Evolutionary conservation across 2,329 filamentous ascomycete species (phyloP).

Genomic region (Fusarium musae): DNA sequence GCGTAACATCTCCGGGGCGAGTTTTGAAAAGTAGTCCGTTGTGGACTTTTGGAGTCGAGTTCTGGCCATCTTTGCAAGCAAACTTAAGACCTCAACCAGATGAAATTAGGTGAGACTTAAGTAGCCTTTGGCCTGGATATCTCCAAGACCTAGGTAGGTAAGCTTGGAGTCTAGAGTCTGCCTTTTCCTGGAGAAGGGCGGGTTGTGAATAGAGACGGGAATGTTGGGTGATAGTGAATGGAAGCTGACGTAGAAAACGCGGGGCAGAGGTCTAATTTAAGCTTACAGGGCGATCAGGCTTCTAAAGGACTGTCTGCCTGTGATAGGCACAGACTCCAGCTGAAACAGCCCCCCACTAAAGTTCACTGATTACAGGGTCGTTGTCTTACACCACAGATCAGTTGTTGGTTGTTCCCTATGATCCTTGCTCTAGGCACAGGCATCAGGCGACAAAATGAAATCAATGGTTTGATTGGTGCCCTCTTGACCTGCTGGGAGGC

Average conservation of each 20-base stretch:
- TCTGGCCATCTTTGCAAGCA: not conserved
- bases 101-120: too few relatives aligned
- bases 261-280: not conserved
- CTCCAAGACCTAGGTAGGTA: too few relatives aligned
- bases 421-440: not conserved
- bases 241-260: not conserved
- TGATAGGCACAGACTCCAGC: not conserved
- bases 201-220: not conserved
- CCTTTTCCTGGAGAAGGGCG: too few relatives aligned
- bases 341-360: not conserved
- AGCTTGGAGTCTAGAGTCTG: too few relatives aligned
- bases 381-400: not conserved
- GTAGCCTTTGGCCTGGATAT: too few relatives aligned
- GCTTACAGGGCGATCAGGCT: not conserved
- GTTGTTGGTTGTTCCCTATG: not conserved
- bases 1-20: not conserved
- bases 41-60: not conserved
- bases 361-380: not conserved
- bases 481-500: not conserved
- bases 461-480: not conserved
- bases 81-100: too few relatives aligned
- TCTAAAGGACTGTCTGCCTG: not conserved
- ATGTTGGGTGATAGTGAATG: not conserved
- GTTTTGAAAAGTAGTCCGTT: not conserved
- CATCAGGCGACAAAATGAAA: not conserved